Percentiles rank a stretch among this genome's conserved stretches.
Conservation (phyloP, 164 flowering plant species). For the Vitis vinifera region DNA sequence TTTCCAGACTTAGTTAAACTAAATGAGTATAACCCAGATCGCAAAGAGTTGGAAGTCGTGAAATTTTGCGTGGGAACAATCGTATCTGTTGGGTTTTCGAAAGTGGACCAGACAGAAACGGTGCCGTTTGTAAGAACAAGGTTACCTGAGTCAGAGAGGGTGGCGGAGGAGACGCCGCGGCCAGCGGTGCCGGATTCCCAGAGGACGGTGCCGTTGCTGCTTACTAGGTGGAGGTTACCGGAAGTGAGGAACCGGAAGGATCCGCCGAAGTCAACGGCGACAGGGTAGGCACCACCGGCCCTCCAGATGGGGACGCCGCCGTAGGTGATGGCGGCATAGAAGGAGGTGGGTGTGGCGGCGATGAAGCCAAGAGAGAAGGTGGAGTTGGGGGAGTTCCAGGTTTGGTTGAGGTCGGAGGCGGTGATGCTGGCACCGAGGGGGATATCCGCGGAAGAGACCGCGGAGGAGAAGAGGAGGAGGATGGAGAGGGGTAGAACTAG, state of each 20-base stretch:
- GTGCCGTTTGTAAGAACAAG: slow-evolving; percentile 35
- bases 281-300: slow-evolving; percentile 24
- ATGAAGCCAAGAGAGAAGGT: slow-evolving; percentile 45
- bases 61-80: slow-evolving; percentile 49
- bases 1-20: slow-evolving; percentile 32
- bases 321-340: slow-evolving; percentile 38
- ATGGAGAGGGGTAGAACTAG: neutral
- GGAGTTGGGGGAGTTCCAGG: slow-evolving; percentile 39
- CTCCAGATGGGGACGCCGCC: slow-evolving; percentile 45
- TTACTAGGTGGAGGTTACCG: slow-evolving; percentile 40
- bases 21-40: slow-evolving; percentile 52
- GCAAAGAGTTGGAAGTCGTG: slow-evolving; percentile 21
- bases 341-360: slow-evolving; percentile 15
- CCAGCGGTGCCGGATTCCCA: slow-evolving; percentile 52
- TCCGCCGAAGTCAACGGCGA: slow-evolving; percentile 37
- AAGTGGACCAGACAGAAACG: slow-evolving; percentile 46
- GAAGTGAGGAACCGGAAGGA: slow-evolving; percentile 32
- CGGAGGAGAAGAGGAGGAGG: neutral
- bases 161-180: slow-evolving; percentile 36
- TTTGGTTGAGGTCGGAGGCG: slow-evolving; percentile 33
- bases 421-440: slow-evolving; percentile 33
- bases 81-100: slow-evolving; percentile 57
- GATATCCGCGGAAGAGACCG: slow-evolving; percentile 21
- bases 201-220: slow-evolving; percentile 29
- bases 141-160: slow-evolving; percentile 47